A percentile compares a stretch with the other conserved stretches of the same genome.
phyloP scores from a whole-genome alignment of 2,329 filamentous ascomycete genomes.

The Xylaria sp. region DNA sequence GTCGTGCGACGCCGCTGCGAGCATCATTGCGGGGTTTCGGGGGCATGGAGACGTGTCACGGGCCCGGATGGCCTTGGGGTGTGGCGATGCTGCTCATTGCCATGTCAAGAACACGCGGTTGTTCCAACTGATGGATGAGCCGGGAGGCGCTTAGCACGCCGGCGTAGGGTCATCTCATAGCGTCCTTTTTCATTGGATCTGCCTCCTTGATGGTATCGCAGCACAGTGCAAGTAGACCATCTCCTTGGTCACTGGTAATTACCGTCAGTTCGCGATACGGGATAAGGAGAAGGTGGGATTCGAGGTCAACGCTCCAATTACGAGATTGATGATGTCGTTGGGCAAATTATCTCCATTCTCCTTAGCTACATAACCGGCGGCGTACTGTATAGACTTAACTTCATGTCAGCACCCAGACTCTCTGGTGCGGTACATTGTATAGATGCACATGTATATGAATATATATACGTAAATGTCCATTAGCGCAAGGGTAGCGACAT shows the following conservation, averaged over 20 bases:
- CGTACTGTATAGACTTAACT: too few species aligned
- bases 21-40: constrained; percentile 46
- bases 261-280: neutral
- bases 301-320: neutral
- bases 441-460: too few species aligned
- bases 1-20: constrained; percentile 47
- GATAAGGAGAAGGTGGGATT: neutral
- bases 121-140: constrained; percentile 49
- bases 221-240: neutral
- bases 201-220: too few species aligned
- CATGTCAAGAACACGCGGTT: constrained; percentile 48
- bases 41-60: constrained; percentile 41
- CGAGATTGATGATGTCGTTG: neutral
- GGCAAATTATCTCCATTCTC: neutral
- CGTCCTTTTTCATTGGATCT: too few species aligned
- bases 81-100: constrained; percentile 41
- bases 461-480: neutral
- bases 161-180: too few species aligned
- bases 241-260: neutral
- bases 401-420: too few species aligned
- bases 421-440: too few species aligned
- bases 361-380: neutral
- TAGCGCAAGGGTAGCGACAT: neutral
- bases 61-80: constrained; percentile 42
- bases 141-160: constrained; percentile 11